phyloP scores from a whole-genome alignment of 2,329 filamentous ascomycete genomes.

The Calonectria multiphialidica region DNA sequence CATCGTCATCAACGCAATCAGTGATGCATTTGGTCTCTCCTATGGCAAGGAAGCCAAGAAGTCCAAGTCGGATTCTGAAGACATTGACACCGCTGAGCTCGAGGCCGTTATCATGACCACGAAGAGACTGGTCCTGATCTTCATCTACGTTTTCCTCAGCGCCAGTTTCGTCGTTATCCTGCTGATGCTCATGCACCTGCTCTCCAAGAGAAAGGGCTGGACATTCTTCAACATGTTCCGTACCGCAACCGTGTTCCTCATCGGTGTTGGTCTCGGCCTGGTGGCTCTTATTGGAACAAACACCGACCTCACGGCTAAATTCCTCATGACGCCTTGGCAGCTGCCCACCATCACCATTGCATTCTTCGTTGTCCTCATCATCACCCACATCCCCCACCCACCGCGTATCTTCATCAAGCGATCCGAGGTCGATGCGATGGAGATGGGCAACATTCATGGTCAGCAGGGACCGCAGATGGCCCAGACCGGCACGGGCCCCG shows the following conservation, averaged over 20 bases:
- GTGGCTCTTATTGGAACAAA: constrained; percentile 18
- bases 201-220: constrained; percentile 19
- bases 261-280: constrained; percentile 14
- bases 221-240: constrained; percentile 24
- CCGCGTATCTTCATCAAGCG: constrained; percentile 18
- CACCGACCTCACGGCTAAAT: neutral
- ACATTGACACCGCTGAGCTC: neutral
- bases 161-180: constrained; percentile 18
- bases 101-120: neutral
- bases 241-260: constrained; percentile 10
- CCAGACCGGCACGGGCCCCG: neutral
- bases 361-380: constrained; percentile 31
- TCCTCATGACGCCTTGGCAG: constrained; percentile 18
- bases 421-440: constrained; percentile 1
- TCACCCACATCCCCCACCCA: constrained; percentile 46
- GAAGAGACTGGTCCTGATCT: constrained; percentile 12
- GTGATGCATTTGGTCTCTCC: constrained; percentile 17
- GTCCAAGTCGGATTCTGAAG: neutral
- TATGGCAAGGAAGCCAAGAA: constrained; percentile 1
- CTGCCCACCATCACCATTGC: constrained; percentile 19
- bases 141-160: constrained; percentile 20
- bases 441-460: neutral
- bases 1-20: constrained; percentile 14
- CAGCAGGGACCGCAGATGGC: neutral
- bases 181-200: constrained; percentile 22